These are phyloP conservation scores for Phycomyces nitens DNA, from an alignment of 192 early-diverging fungal species.

Conservation along the genomic window DNA sequence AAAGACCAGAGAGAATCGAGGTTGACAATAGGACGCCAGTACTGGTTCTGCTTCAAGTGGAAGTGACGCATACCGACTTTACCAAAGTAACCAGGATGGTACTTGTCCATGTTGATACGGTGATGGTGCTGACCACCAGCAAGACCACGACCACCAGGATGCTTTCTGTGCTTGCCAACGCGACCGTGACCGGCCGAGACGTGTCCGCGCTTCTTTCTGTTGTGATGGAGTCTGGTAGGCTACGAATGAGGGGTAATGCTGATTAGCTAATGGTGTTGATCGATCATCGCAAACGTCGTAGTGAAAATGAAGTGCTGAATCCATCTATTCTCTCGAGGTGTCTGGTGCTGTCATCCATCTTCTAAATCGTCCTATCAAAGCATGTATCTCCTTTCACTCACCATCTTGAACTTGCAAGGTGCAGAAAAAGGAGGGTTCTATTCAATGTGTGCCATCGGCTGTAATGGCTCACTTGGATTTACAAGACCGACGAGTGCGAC, in stretches of 20 bases:
- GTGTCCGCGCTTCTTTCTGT: constrained; percentile 97
- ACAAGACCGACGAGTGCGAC: background rate
- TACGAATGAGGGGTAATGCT: constrained; percentile 24
- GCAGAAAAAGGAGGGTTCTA: constrained; percentile 5
- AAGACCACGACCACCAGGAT: constrained; percentile 98
- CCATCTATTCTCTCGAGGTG: too few species aligned
- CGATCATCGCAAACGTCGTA: background rate
- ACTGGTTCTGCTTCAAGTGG: constrained; percentile 90
- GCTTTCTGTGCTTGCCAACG: constrained; percentile 88
- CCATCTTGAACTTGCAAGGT: constrained; percentile 4
- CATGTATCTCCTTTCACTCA: background rate
- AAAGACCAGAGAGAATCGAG: constrained; percentile 91
- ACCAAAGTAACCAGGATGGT: constrained; percentile 99
- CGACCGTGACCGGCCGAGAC: constrained; percentile 99
- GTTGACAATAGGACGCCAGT: constrained; percentile 86
- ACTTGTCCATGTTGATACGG: constrained; percentile 99
- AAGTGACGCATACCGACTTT: constrained; percentile 99
- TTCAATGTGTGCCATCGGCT: background rate
- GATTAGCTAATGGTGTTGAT: background rate
- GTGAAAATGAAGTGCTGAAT: background rate
- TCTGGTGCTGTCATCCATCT: too few species aligned
- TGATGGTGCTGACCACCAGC: constrained; percentile 99
- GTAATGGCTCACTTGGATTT: background rate
- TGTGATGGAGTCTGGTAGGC: constrained; percentile 82
- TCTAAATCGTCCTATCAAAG: too few species aligned